Evolutionary conservation across 164 flowering plant genomes (phyloP), one percentile per base, ranked within the genome.

Genomic region (Magnolia changhungtana): DNA sequence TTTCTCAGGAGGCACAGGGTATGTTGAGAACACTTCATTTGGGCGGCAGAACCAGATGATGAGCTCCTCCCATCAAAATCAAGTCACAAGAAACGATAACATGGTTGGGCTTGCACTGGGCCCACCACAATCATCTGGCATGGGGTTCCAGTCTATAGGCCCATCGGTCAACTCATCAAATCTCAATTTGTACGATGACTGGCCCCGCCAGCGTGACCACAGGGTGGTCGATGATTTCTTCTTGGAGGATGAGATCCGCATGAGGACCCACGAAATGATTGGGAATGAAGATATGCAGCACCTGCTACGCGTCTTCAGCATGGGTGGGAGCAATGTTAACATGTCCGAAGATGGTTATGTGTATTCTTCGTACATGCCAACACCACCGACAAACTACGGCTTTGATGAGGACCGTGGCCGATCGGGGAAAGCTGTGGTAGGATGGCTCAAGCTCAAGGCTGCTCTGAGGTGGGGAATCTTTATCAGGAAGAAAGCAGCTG

Each of bases 391-490:
- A 20, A 85, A 79, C 78, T 88, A 74, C 61, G 52, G 77, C 71
- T 88, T 77, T 72, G 89, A 81, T 2, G 94, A 90, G 70, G 94
- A 89, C 63, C 87, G 81, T 1, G 69, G 80, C 19, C 91, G 90
- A 72, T 79, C 98, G 0, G 99, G 98, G 9, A 96, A 90, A 88
- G 98, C 99, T 78, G 97, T 92, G 59, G 97, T 92, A 0, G 98
- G 99, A n/a, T 96, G 98, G 99, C 93, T 96, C 37, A 94, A 96
- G 84, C 92, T 96, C 68, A 96, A 94, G 81, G 98, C 99, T 7
- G 99, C 99, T 24, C 82, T 96, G 72, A 87, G 97, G 69, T 96
- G 99, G 99, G 99, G 99, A 73, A 89, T 96, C 74, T 96, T 96
- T 78, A 82, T 96, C 80, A 83, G 97, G 87, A 94, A 91, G 82